Base-by-base conservation (phyloP, 495 filamentous ascomycete genomes). In the Cudoniella acicularis region DNA sequence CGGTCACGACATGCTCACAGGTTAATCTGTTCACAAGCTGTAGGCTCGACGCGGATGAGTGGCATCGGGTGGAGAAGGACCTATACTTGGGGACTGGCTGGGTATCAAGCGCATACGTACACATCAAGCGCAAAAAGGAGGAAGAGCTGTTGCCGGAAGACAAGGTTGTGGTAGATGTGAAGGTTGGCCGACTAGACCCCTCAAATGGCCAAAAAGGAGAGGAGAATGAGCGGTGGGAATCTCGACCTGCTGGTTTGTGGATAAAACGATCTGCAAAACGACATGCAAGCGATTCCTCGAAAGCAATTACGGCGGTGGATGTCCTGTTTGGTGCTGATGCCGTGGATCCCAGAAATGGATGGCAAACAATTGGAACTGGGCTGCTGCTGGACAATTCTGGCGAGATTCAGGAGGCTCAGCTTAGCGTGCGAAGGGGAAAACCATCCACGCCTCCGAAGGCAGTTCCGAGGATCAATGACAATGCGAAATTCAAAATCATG, bases 401-500 rank as follows among this genome's bases (percentile, higher is more conserved):
- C 11, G 84, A 88, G 43, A 70, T 75, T 11, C 83, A 86, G 47
- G 81, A 83, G 56, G 81, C 88, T 18, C 84, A 90, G 45, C 70
- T 98, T 22, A 92, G 83, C 24, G 76, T 96, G 49, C 81, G 91
- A 25, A 80, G 89, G 60, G 94, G 94, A 2, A 77, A 78, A 25
- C 81, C 80, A 6, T 61, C 74, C 1, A 79, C 82, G 56, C 63
- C 71, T 13, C 77, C 83, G 60, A 89, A 84, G 65, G 87, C 90
- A 0, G 72, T 77, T n/a, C 89, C 87, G 13, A 80, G 85, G 52
- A 87, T 98, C 56, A 80, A 82, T 50, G 89, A 93, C 24, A 88
- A 95, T 70, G 92, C 92, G n/a, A 88, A 86, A 60, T 97, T 98
- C 73, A 98, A 97, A 75, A 95, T 98, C 58, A 86, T 98, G 82